Percentiles rank a stretch among this genome's conserved stretches.
Evolutionary conservation across 495 filamentous ascomycete genomes (phyloP).

Genomic region (Pseudevernia furfuracea): DNA sequence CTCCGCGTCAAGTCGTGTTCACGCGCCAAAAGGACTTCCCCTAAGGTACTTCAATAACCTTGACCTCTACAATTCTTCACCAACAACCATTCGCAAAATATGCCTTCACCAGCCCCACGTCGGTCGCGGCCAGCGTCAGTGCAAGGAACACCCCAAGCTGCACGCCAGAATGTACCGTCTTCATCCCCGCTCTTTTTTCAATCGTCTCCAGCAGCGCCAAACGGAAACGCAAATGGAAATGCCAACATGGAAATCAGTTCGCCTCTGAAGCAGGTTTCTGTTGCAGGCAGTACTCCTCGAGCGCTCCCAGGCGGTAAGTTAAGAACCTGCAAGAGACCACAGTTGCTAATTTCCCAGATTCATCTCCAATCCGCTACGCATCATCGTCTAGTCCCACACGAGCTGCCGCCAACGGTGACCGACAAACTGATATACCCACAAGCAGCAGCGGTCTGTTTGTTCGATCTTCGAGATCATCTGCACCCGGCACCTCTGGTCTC

Average conservation of each 20-base stretch:
- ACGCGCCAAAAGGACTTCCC: neutral
- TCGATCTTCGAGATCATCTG: slow-evolving; percentile 49
- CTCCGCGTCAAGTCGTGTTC: neutral
- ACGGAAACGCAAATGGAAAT: slow-evolving; percentile 42
- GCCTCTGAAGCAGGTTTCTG: slow-evolving; percentile 53
- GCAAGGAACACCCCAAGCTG: slow-evolving; percentile 28
- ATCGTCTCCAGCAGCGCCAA: slow-evolving; percentile 57
- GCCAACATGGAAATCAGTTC: slow-evolving; percentile 55
- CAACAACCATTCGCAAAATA: slow-evolving; percentile 17
- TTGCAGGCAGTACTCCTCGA: slow-evolving; percentile 67
- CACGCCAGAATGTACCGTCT: slow-evolving; percentile 38
- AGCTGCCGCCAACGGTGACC: slow-evolving; percentile 36
- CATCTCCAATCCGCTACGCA: slow-evolving; percentile 82
- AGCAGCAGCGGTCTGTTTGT: slow-evolving; percentile 85
- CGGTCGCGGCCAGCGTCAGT: slow-evolving; percentile 38
- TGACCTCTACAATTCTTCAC: neutral
- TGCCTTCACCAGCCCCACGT: slow-evolving; percentile 45
- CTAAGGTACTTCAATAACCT: neutral
- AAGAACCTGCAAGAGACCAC: neutral
- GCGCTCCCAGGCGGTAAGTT: slow-evolving; percentile 29
- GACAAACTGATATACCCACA: slow-evolving; percentile 60
- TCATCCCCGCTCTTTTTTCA: slow-evolving; percentile 81
- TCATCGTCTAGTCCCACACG: slow-evolving; percentile 76
- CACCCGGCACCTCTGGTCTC: slow-evolving; percentile 39
- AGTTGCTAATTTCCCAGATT: slow-evolving; percentile 47